phyloP scores from a whole-genome alignment of 164 flowering plant genomes.

The Tetrastigma voinierianum region DNA sequence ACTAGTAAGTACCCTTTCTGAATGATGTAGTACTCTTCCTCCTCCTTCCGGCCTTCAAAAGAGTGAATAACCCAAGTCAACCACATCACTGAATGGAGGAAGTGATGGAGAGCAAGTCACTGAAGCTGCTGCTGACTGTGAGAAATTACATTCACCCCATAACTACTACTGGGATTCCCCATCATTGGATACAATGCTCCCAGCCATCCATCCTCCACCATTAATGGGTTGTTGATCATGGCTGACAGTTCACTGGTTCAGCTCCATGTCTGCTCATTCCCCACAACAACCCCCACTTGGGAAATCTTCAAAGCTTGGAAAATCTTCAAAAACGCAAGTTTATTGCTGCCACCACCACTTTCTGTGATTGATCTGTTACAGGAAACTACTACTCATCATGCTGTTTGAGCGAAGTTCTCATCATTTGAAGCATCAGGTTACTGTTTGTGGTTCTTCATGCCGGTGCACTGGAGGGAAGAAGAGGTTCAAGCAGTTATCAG shows the following conservation, averaged over 20 bases:
- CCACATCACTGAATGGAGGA: conserved; percentile 33
- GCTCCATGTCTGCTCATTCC: conserved; percentile 26
- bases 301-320: conserved; percentile 26
- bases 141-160: conserved; percentile 28
- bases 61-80: conserved; percentile 42
- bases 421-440: conserved; percentile 3
- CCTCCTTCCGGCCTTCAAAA: conserved; percentile 26
- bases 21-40: too few species aligned
- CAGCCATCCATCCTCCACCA: conserved; percentile 54
- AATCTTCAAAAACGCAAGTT: conserved; percentile 3
- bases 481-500: conserved; percentile 64
- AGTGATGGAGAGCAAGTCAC: conserved; percentile 21
- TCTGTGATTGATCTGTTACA: conserved; percentile 24
- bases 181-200: conserved; percentile 41
- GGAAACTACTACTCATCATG: conserved; percentile 6
- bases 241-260: conserved; percentile 27
- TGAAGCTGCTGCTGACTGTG: conserved; percentile 30
- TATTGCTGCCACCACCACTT: conserved; percentile 5
- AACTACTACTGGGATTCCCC: conserved; percentile 20
- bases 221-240: conserved; percentile 32
- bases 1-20: not conserved
- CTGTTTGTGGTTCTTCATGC: conserved; percentile 7
- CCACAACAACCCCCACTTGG: conserved; percentile 35
- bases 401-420: conserved; percentile 8
- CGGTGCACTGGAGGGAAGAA: conserved; percentile 28